These are phyloP conservation scores for Ceratobasidium papillatum DNA, from an alignment of 1,284 basidiomycete genomes.

Conservation along the genomic window DNA sequence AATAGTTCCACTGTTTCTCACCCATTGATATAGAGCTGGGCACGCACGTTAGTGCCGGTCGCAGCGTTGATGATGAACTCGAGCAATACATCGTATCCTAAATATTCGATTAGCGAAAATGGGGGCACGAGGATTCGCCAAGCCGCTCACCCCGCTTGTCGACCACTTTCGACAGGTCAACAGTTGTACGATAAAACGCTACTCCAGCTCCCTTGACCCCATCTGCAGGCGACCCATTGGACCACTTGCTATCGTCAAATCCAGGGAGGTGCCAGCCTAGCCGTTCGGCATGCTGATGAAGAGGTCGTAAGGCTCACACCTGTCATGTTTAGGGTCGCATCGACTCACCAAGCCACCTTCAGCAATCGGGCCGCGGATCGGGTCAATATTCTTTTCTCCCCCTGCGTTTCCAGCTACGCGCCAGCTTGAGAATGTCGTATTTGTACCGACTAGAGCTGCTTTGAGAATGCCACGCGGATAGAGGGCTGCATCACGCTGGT, in stretches of 20 bases:
- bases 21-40: constrained; percentile 45
- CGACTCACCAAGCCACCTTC: constrained; percentile 48
- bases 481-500: constrained; percentile 45
- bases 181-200: constrained; percentile 32
- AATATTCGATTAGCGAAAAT: background rate
- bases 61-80: constrained; percentile 38
- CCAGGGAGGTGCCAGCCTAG: constrained; percentile 49
- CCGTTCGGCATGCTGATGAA: constrained; percentile 46
- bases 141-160: constrained; percentile 22
- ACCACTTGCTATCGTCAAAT: constrained; percentile 48
- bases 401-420: constrained; percentile 48
- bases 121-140: background rate
- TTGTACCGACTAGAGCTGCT: constrained; percentile 42
- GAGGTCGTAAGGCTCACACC: background rate
- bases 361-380: constrained; percentile 45
- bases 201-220: constrained; percentile 35
- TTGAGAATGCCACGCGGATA: constrained; percentile 49
- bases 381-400: constrained; percentile 47
- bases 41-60: constrained; percentile 39
- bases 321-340: background rate
- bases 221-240: constrained; percentile 15
- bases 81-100: constrained; percentile 36
- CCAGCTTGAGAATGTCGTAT: constrained; percentile 46
- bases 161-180: constrained; percentile 27
- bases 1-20: background rate